Conservation (phyloP, 805 yeast species). For the Barnettozyma siamensis region DNA sequence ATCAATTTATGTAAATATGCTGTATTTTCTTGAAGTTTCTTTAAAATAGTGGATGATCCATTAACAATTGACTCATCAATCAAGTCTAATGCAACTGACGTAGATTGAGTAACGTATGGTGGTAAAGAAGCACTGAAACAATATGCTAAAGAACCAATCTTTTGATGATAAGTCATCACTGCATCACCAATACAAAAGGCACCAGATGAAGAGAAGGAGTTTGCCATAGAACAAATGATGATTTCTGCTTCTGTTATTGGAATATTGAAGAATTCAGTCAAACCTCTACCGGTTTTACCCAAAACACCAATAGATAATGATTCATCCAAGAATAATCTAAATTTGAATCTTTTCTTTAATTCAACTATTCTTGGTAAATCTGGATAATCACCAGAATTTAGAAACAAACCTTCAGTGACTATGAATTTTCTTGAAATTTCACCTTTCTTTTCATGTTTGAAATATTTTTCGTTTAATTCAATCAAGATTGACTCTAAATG, state of each 20-base stretch:
- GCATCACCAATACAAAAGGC: conserved; percentile 87
- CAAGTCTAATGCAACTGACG: conserved; percentile 46
- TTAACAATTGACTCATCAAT: conserved; percentile 33
- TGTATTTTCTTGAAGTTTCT: conserved; percentile 36
- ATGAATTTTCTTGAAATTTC: conserved; percentile 88
- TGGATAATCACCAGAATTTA: conserved; percentile 74
- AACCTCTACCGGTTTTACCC: conserved; percentile 82
- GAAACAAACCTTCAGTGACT: conserved; percentile 85
- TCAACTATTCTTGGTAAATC: conserved; percentile 62
- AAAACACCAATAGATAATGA: conserved; percentile 78
- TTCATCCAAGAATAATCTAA: conserved; percentile 84
- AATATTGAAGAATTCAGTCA: conserved; percentile 66
- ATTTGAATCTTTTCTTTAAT: conserved; percentile 77
- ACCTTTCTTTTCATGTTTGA: conserved; percentile 34
- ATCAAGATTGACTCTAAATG: conserved; percentile 67
- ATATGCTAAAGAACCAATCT: conserved; percentile 83
- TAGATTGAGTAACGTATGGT: conserved; percentile 74
- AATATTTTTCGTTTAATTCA: conserved; percentile 29
- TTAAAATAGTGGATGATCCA: conserved; percentile 33
- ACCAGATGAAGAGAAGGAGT: conserved; percentile 78
- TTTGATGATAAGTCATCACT: conserved; percentile 86
- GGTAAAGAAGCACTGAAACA: conserved; percentile 95
- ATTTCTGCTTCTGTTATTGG: conserved; percentile 66
- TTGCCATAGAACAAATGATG: conserved; percentile 82
- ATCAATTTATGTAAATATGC: conserved; percentile 36